Conservation (phyloP, 352 stramenopile species). For the Phytophthora palmivora region DNA sequence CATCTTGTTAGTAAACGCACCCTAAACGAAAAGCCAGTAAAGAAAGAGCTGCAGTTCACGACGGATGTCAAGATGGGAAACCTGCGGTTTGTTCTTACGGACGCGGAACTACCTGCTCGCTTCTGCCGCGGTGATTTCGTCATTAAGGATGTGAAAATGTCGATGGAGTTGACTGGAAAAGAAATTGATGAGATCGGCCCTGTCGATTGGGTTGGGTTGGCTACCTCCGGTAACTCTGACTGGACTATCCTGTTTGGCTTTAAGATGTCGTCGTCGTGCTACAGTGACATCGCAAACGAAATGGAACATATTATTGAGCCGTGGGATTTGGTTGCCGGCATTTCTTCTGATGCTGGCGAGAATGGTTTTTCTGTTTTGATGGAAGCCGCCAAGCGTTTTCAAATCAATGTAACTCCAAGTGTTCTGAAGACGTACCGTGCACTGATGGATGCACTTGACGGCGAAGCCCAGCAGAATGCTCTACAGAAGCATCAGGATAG, state of each 20-base stretch:
- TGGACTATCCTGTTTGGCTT: conserved; percentile 73
- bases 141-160: conserved; percentile 68
- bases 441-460: conserved; percentile 80
- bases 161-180: conserved; percentile 54
- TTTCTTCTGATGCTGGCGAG: conserved; percentile 60
- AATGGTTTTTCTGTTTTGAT: conserved; percentile 70
- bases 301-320: conserved; percentile 83
- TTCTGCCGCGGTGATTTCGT: conserved; percentile 72
- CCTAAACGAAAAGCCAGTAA: conserved; percentile 44
- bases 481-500: conserved; percentile 74
- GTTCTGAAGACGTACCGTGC: conserved; percentile 80
- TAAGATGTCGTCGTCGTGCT: conserved; percentile 74
- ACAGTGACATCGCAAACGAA: conserved; percentile 66
- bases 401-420: conserved; percentile 79
- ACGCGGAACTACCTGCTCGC: conserved; percentile 57
- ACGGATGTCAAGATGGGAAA: conserved; percentile 76
- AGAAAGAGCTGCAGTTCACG: conserved; percentile 64
- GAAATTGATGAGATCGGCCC: conserved; percentile 62
- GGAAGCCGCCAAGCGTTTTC: conserved; percentile 73
- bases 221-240: conserved; percentile 59
- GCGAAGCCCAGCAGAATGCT: conserved; percentile 63
- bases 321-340: conserved; percentile 65
- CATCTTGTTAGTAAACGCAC: conserved; percentile 60
- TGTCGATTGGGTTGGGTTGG: conserved; percentile 60
- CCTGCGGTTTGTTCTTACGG: conserved; percentile 64